Evolutionary conservation across 1,284 basidiomycete species (phyloP).

Genomic region (Cryptococcus hybrid): DNA sequence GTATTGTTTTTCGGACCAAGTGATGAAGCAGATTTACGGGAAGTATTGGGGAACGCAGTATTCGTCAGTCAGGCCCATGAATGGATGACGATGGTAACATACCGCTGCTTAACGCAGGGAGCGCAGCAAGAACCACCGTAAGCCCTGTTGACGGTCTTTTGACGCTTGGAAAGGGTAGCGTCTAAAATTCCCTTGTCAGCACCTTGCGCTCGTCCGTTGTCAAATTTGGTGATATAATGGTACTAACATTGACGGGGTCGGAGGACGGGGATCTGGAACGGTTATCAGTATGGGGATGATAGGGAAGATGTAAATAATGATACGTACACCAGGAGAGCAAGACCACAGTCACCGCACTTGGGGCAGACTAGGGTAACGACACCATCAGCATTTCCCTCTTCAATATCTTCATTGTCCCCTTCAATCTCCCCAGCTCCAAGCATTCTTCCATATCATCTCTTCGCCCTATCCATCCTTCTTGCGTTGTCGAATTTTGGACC

Average conservation of each 20-base stretch:
- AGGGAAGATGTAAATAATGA: neutral
- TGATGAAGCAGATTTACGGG: no score
- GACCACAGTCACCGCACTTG: constrained; percentile 97
- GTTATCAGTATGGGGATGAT: neutral
- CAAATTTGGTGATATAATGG: neutral
- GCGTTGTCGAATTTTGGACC: neutral
- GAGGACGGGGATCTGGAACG: constrained; percentile 75
- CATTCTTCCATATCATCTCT: neutral
- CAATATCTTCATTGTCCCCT: neutral
- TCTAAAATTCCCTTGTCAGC: constrained; percentile 43
- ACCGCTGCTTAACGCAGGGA: constrained; percentile 88
- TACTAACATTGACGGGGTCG: constrained; percentile 73
- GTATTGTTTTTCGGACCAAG: neutral
- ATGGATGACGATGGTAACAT: constrained; percentile 30
- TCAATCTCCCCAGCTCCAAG: neutral
- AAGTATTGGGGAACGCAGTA: neutral
- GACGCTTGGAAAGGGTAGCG: constrained; percentile 89
- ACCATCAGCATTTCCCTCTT: constrained; percentile 3
- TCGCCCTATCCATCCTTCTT: neutral
- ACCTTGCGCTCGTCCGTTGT: neutral
- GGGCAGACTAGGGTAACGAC: constrained; percentile 54
- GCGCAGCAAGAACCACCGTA: constrained; percentile 96
- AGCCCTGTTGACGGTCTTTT: constrained; percentile 89
- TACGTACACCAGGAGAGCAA: constrained; percentile 83
- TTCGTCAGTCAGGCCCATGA: no score